Evolutionary conservation across 2,329 filamentous ascomycete species (phyloP).

Genomic region (Clonostachys rhizophaga): DNA sequence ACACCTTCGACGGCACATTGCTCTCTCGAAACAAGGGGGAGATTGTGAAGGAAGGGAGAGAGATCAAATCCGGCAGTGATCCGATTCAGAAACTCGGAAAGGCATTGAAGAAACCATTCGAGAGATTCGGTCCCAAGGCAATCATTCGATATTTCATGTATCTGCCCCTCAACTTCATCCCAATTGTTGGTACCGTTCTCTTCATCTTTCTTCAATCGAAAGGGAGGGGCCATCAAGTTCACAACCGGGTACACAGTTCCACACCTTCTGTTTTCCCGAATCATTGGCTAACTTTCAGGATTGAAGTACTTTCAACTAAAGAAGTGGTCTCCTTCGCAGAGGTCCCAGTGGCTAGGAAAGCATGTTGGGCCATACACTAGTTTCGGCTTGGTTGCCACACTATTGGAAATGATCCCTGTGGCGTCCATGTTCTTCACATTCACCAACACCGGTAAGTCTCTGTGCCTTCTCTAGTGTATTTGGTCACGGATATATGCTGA

Average conservation of each 20-base stretch:
- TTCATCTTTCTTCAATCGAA: slow-evolving; percentile 75
- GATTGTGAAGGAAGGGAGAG: slow-evolving; percentile 70
- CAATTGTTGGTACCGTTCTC: slow-evolving; percentile 75
- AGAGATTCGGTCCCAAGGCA: slow-evolving; percentile 52
- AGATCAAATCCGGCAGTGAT: slow-evolving; percentile 60
- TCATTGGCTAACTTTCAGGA: not conserved
- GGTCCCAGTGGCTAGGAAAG: slow-evolving; percentile 63
- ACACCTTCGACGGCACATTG: slow-evolving; percentile 80
- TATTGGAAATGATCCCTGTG: slow-evolving; percentile 82
- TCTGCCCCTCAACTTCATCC: slow-evolving; percentile 88
- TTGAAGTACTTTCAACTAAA: slow-evolving; percentile 86
- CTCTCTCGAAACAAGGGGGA: slow-evolving; percentile 43
- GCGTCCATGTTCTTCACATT: slow-evolving; percentile 81
- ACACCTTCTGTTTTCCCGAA: not conserved
- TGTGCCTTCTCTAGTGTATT: no score
- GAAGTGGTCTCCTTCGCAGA: slow-evolving; percentile 64
- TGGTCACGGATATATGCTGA: not conserved
- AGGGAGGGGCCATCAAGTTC: slow-evolving; percentile 2
- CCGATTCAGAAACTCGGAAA: slow-evolving; percentile 53
- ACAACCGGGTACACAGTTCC: slow-evolving; percentile 5
- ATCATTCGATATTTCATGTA: slow-evolving; percentile 79
- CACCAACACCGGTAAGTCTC: slow-evolving; percentile 67
- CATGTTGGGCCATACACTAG: slow-evolving; percentile 79
- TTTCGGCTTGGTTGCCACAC: slow-evolving; percentile 67
- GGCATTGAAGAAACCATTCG: slow-evolving; percentile 52